phyloP scores from a whole-genome alignment of 108 stramenopile species.

The Pseudonitzschia multistriata region DNA sequence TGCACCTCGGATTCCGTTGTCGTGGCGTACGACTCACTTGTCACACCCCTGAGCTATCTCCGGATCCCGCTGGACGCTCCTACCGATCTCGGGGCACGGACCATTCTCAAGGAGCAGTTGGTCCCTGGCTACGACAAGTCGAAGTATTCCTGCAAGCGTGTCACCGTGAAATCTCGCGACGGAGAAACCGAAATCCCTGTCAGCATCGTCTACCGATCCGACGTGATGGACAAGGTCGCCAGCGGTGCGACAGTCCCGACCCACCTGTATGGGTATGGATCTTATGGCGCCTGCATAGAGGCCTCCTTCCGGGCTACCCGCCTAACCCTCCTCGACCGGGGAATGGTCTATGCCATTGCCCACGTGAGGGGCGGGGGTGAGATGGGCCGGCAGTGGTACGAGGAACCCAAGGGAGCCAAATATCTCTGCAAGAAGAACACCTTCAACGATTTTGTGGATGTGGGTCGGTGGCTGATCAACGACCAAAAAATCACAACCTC shows the following conservation, averaged over 20 bases:
- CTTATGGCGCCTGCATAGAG: constrained; percentile 90
- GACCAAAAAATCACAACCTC: constrained; percentile 38
- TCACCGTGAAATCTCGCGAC: constrained; percentile 71
- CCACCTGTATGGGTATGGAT: constrained; percentile 92
- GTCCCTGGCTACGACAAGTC: constrained; percentile 86
- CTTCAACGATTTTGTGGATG: constrained; percentile 92
- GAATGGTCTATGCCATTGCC: constrained; percentile 86
- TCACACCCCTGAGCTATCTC: constrained; percentile 71
- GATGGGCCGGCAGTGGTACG: constrained; percentile 95
- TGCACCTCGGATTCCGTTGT: constrained; percentile 73
- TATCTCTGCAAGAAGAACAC: constrained; percentile 94
- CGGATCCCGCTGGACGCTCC: constrained; percentile 54
- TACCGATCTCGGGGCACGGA: constrained; percentile 37
- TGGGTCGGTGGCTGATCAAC: constrained; percentile 46
- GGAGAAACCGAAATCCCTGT: constrained; percentile 82
- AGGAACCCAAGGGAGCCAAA: constrained; percentile 90
- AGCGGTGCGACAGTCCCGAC: constrained; percentile 47
- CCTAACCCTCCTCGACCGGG: constrained; percentile 78
- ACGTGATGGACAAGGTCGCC: constrained; percentile 53
- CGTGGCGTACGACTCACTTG: constrained; percentile 78
- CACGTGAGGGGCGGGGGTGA: constrained; percentile 97
- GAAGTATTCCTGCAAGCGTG: constrained; percentile 73
- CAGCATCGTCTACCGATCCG: constrained; percentile 80
- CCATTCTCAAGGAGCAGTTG: constrained; percentile 69
- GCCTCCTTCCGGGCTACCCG: constrained; percentile 63